A percentile compares a stretch with the other conserved stretches of the same genome.
phyloP scores from a whole-genome alignment of 2,329 filamentous ascomycete genomes.

The Botrytis porri region DNA sequence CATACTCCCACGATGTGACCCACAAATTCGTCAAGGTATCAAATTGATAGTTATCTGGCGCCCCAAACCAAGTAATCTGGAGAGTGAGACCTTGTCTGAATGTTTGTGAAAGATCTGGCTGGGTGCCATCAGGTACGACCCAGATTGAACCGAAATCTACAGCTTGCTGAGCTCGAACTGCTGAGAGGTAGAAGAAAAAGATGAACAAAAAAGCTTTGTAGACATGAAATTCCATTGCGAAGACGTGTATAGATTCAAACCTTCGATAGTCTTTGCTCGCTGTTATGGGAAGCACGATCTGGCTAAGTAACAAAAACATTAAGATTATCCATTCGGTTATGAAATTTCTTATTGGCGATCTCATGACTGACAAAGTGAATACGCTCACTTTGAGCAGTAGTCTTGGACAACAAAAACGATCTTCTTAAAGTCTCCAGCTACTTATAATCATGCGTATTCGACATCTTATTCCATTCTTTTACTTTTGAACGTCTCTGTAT shows the following conservation, averaged over 20 bases:
- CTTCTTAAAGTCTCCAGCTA: neutral
- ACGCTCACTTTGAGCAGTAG: neutral
- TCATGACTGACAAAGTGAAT: neutral
- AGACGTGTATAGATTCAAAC: neutral
- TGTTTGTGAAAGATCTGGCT: neutral
- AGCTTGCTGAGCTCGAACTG: neutral
- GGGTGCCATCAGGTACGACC: neutral
- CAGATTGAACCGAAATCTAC: neutral
- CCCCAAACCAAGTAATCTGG: neutral
- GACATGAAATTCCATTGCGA: neutral
- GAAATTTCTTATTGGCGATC: neutral
- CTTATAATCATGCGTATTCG: neutral
- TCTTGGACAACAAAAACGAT: neutral
- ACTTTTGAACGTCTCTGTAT: neutral
- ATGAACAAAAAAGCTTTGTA: neutral
- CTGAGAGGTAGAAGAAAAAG: neutral
- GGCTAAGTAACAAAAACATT: neutral
- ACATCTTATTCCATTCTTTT: rapidly evolving
- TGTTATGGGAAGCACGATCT: neutral
- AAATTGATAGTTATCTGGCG: neutral
- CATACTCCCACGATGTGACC: neutral
- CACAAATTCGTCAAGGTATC: neutral
- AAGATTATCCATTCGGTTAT: neutral
- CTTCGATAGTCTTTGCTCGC: neutral
- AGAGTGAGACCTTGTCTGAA: neutral